Conservation (phyloP, 805 yeast species). For the Trichomonascus vanleenenianus region DNA sequence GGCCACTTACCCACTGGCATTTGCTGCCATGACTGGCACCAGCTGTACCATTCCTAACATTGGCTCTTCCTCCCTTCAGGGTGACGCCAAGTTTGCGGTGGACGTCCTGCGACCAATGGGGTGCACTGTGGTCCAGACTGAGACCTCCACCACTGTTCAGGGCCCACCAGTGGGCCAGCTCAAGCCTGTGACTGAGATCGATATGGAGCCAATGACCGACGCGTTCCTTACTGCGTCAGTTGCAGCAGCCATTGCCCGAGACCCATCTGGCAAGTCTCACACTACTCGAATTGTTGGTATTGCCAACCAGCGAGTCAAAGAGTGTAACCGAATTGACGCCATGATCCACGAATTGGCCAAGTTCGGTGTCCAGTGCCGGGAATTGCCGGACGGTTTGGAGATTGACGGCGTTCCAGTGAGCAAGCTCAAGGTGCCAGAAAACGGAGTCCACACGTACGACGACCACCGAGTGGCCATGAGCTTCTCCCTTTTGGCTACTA, state of each 20-base stretch:
- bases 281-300: slow-evolving; percentile 85
- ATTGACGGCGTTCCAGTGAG: slow-evolving; percentile 55
- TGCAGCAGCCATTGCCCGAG: slow-evolving; percentile 85
- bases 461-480: slow-evolving; percentile 99
- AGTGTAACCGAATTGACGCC: slow-evolving; percentile 92
- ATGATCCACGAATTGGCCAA: slow-evolving; percentile 85
- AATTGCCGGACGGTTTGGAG: slow-evolving; percentile 87
- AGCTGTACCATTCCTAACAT: slow-evolving; percentile 90
- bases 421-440: slow-evolving; percentile 47
- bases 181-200: slow-evolving; percentile 65
- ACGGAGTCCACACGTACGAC: slow-evolving; percentile 74
- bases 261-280: slow-evolving; percentile 32
- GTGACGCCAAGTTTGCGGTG: slow-evolving; percentile 93
- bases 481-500: slow-evolving; percentile 78
- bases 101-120: slow-evolving; percentile 96
- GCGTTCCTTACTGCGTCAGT: slow-evolving; percentile 96
- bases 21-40: slow-evolving; percentile 93
- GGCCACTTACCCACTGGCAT: slow-evolving; percentile 95
- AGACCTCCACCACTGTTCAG: slow-evolving; percentile 79
- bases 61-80: slow-evolving; percentile 87
- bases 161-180: slow-evolving; percentile 74
- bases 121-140: slow-evolving; percentile 76
- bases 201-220: slow-evolving; percentile 99
- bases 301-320: slow-evolving; percentile 97
- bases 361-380: slow-evolving; percentile 81